A percentile compares a stretch with the other conserved stretches of the same genome.
phyloP scores from a whole-genome alignment of 1,139 yeast genomes.

The Suhomyces anneliseae region DNA sequence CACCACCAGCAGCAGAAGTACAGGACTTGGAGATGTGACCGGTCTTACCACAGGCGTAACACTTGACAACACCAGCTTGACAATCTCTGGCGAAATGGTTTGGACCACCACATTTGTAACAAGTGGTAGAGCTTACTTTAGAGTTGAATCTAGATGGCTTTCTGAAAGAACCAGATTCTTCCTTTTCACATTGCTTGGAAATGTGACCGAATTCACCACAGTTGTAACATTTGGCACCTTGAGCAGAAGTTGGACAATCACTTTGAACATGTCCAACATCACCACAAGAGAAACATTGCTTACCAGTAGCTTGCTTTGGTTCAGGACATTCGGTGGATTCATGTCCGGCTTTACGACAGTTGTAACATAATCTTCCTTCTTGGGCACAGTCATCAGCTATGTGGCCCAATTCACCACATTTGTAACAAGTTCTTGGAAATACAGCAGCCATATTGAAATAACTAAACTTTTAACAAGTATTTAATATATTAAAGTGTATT shows the following conservation, averaged over 20 bases:
- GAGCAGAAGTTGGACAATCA: conserved; percentile 58
- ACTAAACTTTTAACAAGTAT: not conserved
- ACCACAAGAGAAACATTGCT: conserved; percentile 89
- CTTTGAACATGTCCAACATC: conserved; percentile 69
- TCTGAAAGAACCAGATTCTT: conserved; percentile 21
- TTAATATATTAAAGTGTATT: not conserved
- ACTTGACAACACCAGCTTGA: conserved; percentile 71
- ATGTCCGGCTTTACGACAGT: conserved; percentile 90
- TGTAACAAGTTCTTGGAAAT: conserved; percentile 84
- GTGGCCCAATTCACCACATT: conserved; percentile 93
- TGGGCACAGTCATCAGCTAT: conserved; percentile 85
- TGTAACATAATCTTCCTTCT: conserved; percentile 84
- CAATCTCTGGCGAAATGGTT: conserved; percentile 93
- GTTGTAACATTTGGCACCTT: conserved; percentile 52
- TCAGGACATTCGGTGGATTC: conserved; percentile 85
- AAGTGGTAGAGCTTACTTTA: conserved; percentile 51
- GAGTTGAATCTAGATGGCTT: conserved; percentile 15
- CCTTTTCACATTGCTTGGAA: conserved; percentile 65
- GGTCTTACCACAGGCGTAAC: conserved; percentile 88
- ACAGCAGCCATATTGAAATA: conserved; percentile 51
- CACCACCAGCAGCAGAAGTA: conserved; percentile 46
- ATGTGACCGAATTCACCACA: conserved; percentile 82
- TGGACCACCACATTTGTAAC: conserved; percentile 93
- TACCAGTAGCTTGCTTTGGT: conserved; percentile 78
- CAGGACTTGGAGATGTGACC: conserved; percentile 92